A percentile compares a stretch with the other conserved stretches of the same genome.
These are phyloP conservation scores for Syncephalis fuscata DNA, from an alignment of 371 early-diverging fungal genomes.

Conservation along the genomic window DNA sequence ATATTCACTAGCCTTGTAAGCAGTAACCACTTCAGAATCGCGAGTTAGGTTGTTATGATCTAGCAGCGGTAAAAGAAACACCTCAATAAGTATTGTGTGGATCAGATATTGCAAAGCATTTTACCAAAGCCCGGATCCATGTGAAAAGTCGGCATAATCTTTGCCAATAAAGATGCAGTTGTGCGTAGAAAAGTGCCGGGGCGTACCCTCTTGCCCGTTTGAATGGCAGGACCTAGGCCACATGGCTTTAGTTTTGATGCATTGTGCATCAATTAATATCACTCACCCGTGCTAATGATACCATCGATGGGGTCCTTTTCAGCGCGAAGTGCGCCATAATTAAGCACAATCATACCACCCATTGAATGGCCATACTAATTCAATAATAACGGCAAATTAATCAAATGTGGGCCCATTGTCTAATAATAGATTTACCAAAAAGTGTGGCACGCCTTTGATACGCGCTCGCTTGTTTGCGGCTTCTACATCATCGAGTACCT, in stretches of 20 bases:
- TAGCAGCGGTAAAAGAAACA: background rate
- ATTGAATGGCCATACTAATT: background rate
- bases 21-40: background rate
- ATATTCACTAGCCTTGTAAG: background rate
- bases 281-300: background rate
- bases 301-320: background rate
- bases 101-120: background rate
- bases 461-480: background rate
- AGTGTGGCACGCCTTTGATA: background rate
- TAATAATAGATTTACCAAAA: background rate
- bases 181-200: background rate
- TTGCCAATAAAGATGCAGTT: background rate
- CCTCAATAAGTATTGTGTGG: background rate
- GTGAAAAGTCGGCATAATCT: background rate
- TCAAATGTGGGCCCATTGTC: too few relatives aligned
- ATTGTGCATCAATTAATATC: background rate
- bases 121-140: background rate
- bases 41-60: background rate
- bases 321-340: background rate
- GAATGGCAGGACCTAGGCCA: background rate
- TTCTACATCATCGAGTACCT: background rate
- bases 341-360: slow-evolving; percentile 1
- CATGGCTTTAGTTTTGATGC: background rate
- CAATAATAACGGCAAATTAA: background rate
- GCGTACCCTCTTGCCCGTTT: background rate